Base-by-base conservation (phyloP, 202 grass and related monocot species). In the Panicum hallii region DNA sequence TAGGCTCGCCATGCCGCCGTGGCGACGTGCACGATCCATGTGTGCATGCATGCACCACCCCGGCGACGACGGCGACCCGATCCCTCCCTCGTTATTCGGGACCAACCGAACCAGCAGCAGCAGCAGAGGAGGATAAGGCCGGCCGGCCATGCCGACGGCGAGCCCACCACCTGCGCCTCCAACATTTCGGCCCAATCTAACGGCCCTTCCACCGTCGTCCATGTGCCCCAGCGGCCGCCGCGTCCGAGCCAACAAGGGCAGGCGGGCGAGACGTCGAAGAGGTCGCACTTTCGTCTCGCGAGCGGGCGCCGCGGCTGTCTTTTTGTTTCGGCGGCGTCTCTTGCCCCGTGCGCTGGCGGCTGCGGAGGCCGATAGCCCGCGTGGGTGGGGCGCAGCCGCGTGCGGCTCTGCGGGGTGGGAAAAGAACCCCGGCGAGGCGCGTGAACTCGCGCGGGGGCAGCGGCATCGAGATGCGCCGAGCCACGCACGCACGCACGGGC, bases 381-480 rank as follows among this genome's bases (percentile, higher is more conserved):
- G 6, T 17, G 60, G 10, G 75, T 45, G 61, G 66, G 48, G 7
- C 13, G 11, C 40, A 43, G 30, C 71, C 43, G 63, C 77, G 63
- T 73, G 70, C 63, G 43, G 61, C 46, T 30, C 30, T 26, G 65
- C 50, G 13, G 15, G 23, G 70, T 12, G 40, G 6, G 36, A 28
- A 63, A 76, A 41, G 50, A 70, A 69, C 63, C 63, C 17, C 36
- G 62, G 6, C 45, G 55, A 17, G 67, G 2, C 44, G 42, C 46
- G 65, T 32, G 32, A 32, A 32, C 32, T 22, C 50, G 32, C 26
- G 6, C 73, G 49, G 16, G 17, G 15, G 13, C 4, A 36, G 57
- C 26, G 66, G 66, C 38, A 84, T 75, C 69, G 87, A 63, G 87
- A 88, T 84, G 38, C 75, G 75, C 28, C 49, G 50, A 75, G 61